Conservation (phyloP, 768 basidiomycete species). For the Cubamyces sp. region DNA sequence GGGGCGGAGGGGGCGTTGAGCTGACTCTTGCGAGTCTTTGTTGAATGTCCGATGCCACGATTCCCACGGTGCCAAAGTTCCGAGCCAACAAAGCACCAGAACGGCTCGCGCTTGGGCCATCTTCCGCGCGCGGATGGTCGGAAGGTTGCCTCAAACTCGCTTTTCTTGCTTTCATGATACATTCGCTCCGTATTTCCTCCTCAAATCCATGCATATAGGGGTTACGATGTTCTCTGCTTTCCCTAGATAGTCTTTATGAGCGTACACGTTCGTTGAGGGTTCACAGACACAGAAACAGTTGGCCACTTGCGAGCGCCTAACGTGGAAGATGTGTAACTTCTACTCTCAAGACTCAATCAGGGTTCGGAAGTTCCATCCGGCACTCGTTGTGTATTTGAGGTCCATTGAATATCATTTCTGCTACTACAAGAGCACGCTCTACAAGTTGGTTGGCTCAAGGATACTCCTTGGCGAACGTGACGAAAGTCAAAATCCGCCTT, state of each 20-base stretch:
- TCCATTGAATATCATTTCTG: too few species aligned
- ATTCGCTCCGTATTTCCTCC: background rate
- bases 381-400: background rate
- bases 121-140: slow-evolving; percentile 22
- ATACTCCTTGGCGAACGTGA: too few species aligned
- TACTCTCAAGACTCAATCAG: background rate
- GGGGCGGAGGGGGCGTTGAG: slow-evolving; percentile 28
- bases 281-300: background rate
- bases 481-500: too few species aligned
- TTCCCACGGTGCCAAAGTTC: slow-evolving; percentile 35
- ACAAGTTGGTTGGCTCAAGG: too few species aligned
- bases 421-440: too few species aligned
- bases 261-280: background rate
- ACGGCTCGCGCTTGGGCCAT: slow-evolving; percentile 27
- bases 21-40: slow-evolving; percentile 27
- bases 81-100: slow-evolving; percentile 26
- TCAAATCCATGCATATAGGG: background rate
- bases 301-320: background rate
- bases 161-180: slow-evolving; percentile 1
- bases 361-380: background rate
- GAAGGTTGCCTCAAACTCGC: slow-evolving; percentile 14
- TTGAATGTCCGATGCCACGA: slow-evolving; percentile 32
- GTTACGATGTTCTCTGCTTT: too few species aligned
- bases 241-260: too few species aligned
- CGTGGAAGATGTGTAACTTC: background rate